These are phyloP conservation scores for Phytophthora podocarpi DNA, from an alignment of 352 stramenopile genomes.

Conservation along the genomic window DNA sequence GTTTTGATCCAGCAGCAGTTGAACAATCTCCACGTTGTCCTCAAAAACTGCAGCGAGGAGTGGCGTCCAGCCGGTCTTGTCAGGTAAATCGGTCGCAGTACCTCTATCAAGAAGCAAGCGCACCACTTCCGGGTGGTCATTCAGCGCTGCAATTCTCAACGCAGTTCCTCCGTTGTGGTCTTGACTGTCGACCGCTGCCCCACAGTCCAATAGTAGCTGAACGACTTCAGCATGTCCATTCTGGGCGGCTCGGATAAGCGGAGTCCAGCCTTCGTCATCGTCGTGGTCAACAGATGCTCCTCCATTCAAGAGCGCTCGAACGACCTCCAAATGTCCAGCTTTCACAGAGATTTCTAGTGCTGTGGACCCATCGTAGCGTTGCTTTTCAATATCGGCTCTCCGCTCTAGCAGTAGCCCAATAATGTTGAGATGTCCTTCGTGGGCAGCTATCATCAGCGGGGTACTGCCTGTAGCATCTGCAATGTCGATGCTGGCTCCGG, in stretches of 20 bases:
- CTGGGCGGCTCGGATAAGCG: conserved; percentile 19
- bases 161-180: conserved; percentile 28
- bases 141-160: conserved; percentile 26
- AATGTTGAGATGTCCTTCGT: conserved; percentile 14
- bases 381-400: conserved; percentile 13
- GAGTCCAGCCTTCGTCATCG: conserved; percentile 15
- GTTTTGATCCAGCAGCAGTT: conserved; percentile 7
- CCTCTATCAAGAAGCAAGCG: conserved; percentile 13
- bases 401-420: conserved; percentile 17
- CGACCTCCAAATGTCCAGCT: conserved; percentile 10
- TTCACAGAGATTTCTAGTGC: conserved; percentile 13
- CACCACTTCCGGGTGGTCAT: conserved; percentile 20
- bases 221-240: conserved; percentile 17
- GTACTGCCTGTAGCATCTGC: conserved; percentile 11
- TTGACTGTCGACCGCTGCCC: conserved; percentile 21
- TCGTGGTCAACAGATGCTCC: conserved; percentile 6
- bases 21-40: conserved; percentile 22
- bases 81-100: conserved; percentile 14
- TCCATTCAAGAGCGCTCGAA: conserved; percentile 19
- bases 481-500: conserved; percentile 15
- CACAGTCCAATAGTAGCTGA: conserved; percentile 14
- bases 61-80: conserved; percentile 23
- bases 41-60: conserved; percentile 23
- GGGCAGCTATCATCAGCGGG: conserved; percentile 13
- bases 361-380: conserved; percentile 13